Evolutionary conservation across 495 filamentous ascomycete genomes (phyloP), one percentile per base, ranked within the genome.

Genomic region (Pyrenula massariospora): DNA sequence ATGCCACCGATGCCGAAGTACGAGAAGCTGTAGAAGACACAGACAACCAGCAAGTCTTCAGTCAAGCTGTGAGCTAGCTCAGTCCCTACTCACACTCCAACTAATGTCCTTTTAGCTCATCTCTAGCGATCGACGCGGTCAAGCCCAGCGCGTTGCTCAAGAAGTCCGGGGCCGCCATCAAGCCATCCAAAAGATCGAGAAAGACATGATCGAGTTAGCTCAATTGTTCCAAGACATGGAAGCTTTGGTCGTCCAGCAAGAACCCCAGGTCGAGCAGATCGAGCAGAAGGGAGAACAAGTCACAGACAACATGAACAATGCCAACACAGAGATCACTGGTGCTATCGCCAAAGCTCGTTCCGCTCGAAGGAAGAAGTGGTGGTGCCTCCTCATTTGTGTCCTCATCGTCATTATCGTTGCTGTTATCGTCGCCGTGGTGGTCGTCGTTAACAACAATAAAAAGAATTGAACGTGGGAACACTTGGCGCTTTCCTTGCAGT

Each of bases 341-440:
- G 94, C 91, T 15, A 84, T 95, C 52, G 73, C 73, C 25, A 94
- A 86, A 59, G 91, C 94, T n/a, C 73, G 83, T 62, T 79, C 79
- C 54, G 84, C 86, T 36, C 81, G 88, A 59, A 87, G 84, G 74
- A 96, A 95, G 90, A 98, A 97, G 87, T 98, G 93, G 93, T 92
- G 88, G 65, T 95, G 91, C 71, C 69, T 96, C 65, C 80, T 86
- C 62, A 87, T 97, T 60, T 65, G 51, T 52, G 59, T 65, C 10
- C 54, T 60, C 25, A 42, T 59, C 74, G 71, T 80, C 59, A 63
- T 79, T 50, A 75, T 80, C 63, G 77, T 81, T 54, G 70, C 63
- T 42, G 74, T 77, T 56, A 60, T 77, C 24, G 72, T 80, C 36
- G 74, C 67, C 65, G 69, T 80, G 50, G 75, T 70, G 19, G 77